phyloP scores from a whole-genome alignment of 2,329 filamentous ascomycete genomes.

The Scytalidium lignicola region DNA sequence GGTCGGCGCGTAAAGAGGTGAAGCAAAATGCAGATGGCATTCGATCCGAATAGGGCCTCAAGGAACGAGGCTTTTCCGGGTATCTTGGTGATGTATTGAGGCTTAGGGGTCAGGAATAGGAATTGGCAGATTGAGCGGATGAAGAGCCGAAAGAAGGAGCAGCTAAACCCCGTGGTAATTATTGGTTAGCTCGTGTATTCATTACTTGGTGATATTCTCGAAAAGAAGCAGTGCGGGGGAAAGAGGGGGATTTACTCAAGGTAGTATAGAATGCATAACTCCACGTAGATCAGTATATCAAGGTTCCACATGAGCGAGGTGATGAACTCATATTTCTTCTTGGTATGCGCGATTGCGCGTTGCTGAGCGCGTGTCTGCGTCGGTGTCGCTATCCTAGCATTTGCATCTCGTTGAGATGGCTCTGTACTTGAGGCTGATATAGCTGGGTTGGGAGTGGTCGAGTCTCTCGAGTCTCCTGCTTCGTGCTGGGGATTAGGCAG shows the following conservation, averaged over 20 bases:
- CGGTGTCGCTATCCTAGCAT: neutral
- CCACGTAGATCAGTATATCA: constrained; percentile 58
- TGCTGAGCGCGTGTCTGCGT: constrained; percentile 19
- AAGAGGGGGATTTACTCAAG: constrained; percentile 53
- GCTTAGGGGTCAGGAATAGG: constrained; percentile 56
- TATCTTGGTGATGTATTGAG: constrained; percentile 48
- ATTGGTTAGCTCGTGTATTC: no score
- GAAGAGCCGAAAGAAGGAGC: constrained; percentile 58
- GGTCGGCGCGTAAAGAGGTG: constrained; percentile 53
- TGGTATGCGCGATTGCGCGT: constrained; percentile 36
- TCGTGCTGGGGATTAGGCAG: constrained; percentile 16
- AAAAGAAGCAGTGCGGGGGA: neutral
- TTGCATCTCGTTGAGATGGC: neutral
- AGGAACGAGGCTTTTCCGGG: constrained; percentile 52
- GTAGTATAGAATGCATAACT: constrained; percentile 63
- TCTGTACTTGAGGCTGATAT: constrained; percentile 1
- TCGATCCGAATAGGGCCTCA: constrained; percentile 52
- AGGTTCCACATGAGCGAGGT: constrained; percentile 55
- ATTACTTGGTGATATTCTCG: no score
- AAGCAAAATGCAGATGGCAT: constrained; percentile 54
- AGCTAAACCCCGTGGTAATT: constrained; percentile 30
- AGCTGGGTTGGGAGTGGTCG: neutral
- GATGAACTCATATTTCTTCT: constrained; percentile 51
- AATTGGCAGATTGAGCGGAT: constrained; percentile 55
- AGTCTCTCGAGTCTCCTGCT: constrained; percentile 4